These are phyloP conservation scores for Phylloporus arenicola DNA, from an alignment of 768 basidiomycete species.

Conservation along the genomic window DNA sequence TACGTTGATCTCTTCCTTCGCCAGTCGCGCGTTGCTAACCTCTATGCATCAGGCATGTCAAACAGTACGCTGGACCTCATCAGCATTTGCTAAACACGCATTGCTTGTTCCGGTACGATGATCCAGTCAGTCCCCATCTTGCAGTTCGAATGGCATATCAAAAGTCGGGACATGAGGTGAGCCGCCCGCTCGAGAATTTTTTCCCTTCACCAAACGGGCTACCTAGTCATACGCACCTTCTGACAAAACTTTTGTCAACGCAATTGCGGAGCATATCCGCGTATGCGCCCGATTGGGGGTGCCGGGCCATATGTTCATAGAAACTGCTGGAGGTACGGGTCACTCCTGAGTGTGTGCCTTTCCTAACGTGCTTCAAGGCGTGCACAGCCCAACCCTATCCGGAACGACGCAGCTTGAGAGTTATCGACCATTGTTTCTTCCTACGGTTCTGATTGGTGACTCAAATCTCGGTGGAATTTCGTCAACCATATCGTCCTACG, in stretches of 20 bases:
- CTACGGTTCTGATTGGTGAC: slow-evolving; percentile 83
- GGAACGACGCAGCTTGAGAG: slow-evolving; percentile 80
- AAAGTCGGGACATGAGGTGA: slow-evolving; percentile 29
- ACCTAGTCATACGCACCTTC: slow-evolving; percentile 40
- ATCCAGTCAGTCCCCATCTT: slow-evolving; percentile 92
- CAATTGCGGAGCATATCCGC: slow-evolving; percentile 60
- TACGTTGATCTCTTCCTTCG: slow-evolving; percentile 32
- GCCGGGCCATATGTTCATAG: slow-evolving; percentile 68
- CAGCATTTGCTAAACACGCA: slow-evolving; percentile 46
- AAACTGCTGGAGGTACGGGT: slow-evolving; percentile 92
- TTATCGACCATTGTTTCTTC: slow-evolving; percentile 83
- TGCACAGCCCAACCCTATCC: slow-evolving; percentile 84
- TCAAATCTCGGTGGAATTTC: slow-evolving; percentile 92
- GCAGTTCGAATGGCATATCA: slow-evolving; percentile 54
- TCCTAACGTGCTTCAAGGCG: slow-evolving; percentile 46
- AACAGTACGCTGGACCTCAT: slow-evolving; percentile 42
- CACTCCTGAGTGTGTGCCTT: slow-evolving; percentile 7
- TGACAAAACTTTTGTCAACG: slow-evolving; percentile 59
- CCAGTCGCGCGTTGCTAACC: not conserved
- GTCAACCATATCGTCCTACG: slow-evolving; percentile 87
- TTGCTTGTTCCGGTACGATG: slow-evolving; percentile 78
- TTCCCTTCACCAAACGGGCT: slow-evolving; percentile 3
- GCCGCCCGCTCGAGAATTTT: not conserved
- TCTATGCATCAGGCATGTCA: slow-evolving; percentile 54
- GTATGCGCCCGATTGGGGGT: slow-evolving; percentile 37